Evolutionary conservation across 345 rosid species (phyloP).

Genomic region (Lepidium aucheri): DNA sequence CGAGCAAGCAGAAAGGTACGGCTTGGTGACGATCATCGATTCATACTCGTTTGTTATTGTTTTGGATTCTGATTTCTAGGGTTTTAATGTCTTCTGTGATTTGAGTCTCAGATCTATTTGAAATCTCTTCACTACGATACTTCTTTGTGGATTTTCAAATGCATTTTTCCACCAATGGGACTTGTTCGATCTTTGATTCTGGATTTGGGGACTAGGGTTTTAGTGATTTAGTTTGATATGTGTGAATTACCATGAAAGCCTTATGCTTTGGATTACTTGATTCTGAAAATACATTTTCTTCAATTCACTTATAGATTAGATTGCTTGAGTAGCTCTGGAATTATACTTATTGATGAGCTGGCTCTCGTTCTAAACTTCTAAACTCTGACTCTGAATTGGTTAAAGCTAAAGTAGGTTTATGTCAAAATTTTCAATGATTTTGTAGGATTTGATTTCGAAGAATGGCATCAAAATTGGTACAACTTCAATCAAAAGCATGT

Average conservation of each 20-base stretch:
- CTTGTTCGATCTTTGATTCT: background rate
- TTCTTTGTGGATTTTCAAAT: no score
- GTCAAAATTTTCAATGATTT: background rate
- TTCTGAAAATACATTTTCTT: background rate
- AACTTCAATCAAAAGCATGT: slow-evolving; percentile 52
- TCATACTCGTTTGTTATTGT: background rate
- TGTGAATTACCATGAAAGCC: background rate
- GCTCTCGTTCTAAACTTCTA: no score
- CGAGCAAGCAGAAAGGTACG: slow-evolving; percentile 13
- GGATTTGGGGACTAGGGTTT: background rate
- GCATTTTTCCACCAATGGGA: background rate
- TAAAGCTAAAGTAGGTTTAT: no score
- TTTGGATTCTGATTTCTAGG: background rate
- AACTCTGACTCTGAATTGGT: no score
- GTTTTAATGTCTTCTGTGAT: background rate
- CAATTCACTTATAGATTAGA: background rate
- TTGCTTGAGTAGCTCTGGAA: background rate
- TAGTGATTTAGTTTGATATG: background rate
- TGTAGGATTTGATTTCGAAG: background rate
- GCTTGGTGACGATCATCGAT: background rate
- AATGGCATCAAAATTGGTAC: slow-evolving; percentile 55
- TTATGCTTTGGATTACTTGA: background rate
- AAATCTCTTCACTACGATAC: no score
- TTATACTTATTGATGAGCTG: background rate
- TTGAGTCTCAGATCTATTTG: slow-evolving; percentile 11